phyloP scores from a whole-genome alignment of 2,329 filamentous ascomycete genomes.

The Trichoderma sp. region DNA sequence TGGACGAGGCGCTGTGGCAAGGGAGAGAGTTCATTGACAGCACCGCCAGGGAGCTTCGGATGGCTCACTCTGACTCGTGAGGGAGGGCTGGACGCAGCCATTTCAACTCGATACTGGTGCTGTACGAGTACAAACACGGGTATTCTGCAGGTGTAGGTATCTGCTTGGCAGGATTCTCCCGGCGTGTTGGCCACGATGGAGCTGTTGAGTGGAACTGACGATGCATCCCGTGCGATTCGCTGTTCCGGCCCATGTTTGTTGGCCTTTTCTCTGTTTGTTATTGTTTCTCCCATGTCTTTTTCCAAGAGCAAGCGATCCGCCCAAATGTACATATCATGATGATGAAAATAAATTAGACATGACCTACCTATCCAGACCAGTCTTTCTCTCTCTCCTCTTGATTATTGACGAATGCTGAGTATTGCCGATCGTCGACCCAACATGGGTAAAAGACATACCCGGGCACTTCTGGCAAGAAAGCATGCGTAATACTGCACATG shows the following conservation, averaged over 20 bases:
- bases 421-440: not conserved
- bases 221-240: not conserved
- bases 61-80: conserved; percentile 29
- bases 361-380: not conserved
- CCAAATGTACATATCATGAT: not conserved
- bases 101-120: not conserved
- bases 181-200: not conserved
- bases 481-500: not conserved
- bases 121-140: not conserved
- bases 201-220: not conserved
- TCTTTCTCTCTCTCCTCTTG: not conserved
- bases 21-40: conserved; percentile 37
- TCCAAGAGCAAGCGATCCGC: not conserved
- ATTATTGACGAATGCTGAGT: not conserved
- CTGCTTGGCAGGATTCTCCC: not conserved
- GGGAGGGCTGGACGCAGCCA: not conserved
- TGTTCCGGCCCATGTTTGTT: not conserved
- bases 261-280: not conserved
- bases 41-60: conserved; percentile 36
- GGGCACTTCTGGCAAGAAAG: not conserved
- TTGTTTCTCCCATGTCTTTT: not conserved
- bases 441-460: not conserved
- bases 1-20: conserved; percentile 44
- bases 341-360: not conserved
- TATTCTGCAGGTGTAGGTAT: too few relatives aligned